Evolutionary conservation across 179 eudicot species (phyloP).

Genomic region (Spergularia azorica): DNA sequence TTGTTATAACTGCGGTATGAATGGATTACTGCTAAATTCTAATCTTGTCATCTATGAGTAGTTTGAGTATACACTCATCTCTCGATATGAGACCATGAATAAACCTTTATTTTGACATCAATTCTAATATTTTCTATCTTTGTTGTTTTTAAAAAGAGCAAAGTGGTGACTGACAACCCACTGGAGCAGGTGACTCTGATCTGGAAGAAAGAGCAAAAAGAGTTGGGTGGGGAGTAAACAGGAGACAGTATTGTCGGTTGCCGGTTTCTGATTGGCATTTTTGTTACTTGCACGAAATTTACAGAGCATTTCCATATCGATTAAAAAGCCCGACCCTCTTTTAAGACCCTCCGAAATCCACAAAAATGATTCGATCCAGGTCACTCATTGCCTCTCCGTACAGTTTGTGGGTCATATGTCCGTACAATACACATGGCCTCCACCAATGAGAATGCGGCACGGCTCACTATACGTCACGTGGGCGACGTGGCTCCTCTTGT

Average conservation of each 20-base stretch:
- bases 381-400: conserved; percentile 35
- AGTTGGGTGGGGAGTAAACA: conserved; percentile 28
- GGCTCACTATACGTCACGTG: neutral
- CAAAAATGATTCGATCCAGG: neutral
- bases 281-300: conserved; percentile 2
- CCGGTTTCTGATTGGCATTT: conserved; percentile 36
- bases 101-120: neutral
- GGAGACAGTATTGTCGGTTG: conserved; percentile 46
- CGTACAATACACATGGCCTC: conserved; percentile 24
- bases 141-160: too few species aligned
- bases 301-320: neutral
- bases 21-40: too few species aligned
- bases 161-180: conserved; percentile 27
- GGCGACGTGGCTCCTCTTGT: conserved; percentile 42
- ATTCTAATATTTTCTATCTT: too few species aligned
- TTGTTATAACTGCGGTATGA: too few species aligned
- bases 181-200: conserved; percentile 28
- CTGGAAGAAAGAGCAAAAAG: conserved; percentile 12
- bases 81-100: too few species aligned
- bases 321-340: too few species aligned
- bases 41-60: too few species aligned
- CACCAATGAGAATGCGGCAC: conserved; percentile 31
- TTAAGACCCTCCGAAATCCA: too few species aligned
- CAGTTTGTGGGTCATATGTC: conserved; percentile 10
- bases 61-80: too few species aligned